A percentile compares a stretch with the other conserved stretches of the same genome.
phyloP scores from a whole-genome alignment of 169 alveolate species.

The Theileria annulata region DNA sequence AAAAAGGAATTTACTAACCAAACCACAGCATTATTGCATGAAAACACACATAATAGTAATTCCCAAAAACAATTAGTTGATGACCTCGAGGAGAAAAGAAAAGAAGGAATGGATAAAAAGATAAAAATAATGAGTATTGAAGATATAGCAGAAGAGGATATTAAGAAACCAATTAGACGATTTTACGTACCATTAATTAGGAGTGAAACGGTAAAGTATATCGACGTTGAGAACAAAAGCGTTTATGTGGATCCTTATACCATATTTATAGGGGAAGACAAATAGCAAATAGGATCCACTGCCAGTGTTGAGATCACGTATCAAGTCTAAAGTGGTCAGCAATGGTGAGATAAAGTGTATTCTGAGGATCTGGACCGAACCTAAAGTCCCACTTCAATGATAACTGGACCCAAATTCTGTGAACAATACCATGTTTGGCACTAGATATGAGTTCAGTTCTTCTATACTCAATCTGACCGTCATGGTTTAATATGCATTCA shows the following conservation, averaged over 20 bases:
- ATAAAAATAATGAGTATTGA: slow-evolving; percentile 25
- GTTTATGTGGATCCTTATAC: slow-evolving; percentile 59
- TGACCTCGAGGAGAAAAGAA: neutral
- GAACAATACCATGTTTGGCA: slow-evolving; percentile 75
- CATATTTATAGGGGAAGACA: slow-evolving; percentile 58
- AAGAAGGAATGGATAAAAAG: slow-evolving; percentile 8
- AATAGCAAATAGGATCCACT: neutral
- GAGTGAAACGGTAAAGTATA: slow-evolving; percentile 49
- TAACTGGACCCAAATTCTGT: slow-evolving; percentile 76
- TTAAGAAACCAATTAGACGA: slow-evolving; percentile 42
- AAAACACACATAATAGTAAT: slow-evolving; percentile 38
- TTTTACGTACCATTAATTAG: slow-evolving; percentile 58
- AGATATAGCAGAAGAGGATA: slow-evolving; percentile 25
- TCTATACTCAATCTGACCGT: slow-evolving; percentile 56
- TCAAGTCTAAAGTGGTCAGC: slow-evolving; percentile 77
- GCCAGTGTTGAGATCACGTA: slow-evolving; percentile 32
- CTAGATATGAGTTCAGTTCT: slow-evolving; percentile 75
- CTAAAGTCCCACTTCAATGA: slow-evolving; percentile 72
- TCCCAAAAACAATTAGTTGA: neutral
- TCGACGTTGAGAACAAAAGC: slow-evolving; percentile 62
- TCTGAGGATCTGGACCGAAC: slow-evolving; percentile 52
- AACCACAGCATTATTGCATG: slow-evolving; percentile 40
- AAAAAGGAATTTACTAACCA: slow-evolving; percentile 51
- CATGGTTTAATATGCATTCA: slow-evolving; percentile 40
- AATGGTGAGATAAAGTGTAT: slow-evolving; percentile 69